Conservation (phyloP, 768 basidiomycete genomes). For the Serendipita sp. region DNA sequence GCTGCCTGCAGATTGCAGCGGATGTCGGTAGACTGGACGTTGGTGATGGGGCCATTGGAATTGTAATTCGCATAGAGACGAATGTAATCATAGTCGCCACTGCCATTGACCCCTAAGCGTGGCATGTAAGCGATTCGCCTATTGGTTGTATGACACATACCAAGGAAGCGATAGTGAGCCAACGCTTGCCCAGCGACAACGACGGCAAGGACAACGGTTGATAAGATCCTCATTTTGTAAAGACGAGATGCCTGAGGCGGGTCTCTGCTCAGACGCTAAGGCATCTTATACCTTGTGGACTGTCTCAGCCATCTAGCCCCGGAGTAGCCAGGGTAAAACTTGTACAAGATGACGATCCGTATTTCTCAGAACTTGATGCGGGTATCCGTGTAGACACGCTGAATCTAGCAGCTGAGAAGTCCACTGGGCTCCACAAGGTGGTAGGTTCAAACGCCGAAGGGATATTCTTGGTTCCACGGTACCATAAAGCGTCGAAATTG, state of each 20-base stretch:
- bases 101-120: neutral
- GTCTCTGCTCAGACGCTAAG: no score
- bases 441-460: no score
- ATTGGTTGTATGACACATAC: neutral
- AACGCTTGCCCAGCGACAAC: neutral
- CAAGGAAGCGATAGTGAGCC: neutral
- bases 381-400: no score
- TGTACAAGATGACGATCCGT: no score
- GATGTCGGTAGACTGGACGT: constrained; percentile 7
- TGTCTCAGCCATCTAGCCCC: neutral
- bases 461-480: no score
- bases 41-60: constrained; percentile 4
- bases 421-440: no score
- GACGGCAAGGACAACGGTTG: neutral
- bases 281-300: no score
- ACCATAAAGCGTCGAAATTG: no score
- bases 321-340: no score
- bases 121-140: neutral
- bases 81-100: constrained; percentile 1
- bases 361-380: no score
- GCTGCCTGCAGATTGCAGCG: constrained; percentile 6
- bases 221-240: neutral
- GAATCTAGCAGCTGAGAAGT: no score
- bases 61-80: neutral
- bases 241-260: neutral